Conservation (phyloP, 257 asterid genomes). For the Eustoma russellianum region DNA sequence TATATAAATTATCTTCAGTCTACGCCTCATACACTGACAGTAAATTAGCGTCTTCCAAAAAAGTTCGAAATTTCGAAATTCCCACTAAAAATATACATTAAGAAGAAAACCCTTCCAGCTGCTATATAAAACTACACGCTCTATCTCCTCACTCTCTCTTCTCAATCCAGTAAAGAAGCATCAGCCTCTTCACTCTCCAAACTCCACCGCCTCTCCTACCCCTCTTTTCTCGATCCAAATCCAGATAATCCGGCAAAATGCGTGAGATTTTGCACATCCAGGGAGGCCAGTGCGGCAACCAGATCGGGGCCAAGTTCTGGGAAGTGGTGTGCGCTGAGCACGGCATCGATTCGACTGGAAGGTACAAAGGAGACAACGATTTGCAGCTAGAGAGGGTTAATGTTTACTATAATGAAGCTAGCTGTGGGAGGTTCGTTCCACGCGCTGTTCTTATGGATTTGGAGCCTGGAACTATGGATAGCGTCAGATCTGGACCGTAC, state of each 20-base stretch:
- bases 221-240: neutral
- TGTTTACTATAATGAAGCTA: conserved; percentile 58
- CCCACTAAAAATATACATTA: too few species aligned
- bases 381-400: conserved; percentile 54
- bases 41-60: too few species aligned
- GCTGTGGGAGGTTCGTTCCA: conserved; percentile 60
- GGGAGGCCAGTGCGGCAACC: conserved; percentile 72
- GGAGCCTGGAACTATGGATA: conserved; percentile 68
- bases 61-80: too few species aligned
- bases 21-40: too few species aligned
- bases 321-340: conserved; percentile 50
- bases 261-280: conserved; percentile 64
- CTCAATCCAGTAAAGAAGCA: too few species aligned
- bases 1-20: too few species aligned
- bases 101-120: too few species aligned
- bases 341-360: conserved; percentile 53
- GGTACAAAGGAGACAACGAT: conserved; percentile 48
- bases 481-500: conserved; percentile 57
- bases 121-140: too few species aligned
- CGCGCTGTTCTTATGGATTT: conserved; percentile 67
- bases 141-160: too few species aligned
- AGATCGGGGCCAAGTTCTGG: conserved; percentile 62
- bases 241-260: conserved; percentile 20
- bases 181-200: too few species aligned
- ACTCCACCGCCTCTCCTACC: too few species aligned